Conservation (phyloP, 1,284 basidiomycete species). For the Ganoderma boninense region DNA sequence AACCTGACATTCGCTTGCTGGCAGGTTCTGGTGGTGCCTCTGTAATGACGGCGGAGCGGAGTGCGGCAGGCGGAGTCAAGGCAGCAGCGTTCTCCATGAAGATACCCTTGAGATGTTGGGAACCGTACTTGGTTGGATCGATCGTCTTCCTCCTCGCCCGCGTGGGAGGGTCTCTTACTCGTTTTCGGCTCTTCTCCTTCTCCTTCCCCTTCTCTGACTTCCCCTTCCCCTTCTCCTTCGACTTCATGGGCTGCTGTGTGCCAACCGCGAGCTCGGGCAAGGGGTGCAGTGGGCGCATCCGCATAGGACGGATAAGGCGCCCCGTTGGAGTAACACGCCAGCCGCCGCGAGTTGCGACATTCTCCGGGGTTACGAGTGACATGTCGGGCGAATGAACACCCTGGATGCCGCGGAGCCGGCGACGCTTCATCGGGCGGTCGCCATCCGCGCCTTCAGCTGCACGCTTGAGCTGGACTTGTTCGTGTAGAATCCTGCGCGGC, state of each 20-base stretch:
- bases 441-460: constrained; percentile 32
- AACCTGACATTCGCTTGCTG: constrained; percentile 5
- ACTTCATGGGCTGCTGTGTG: constrained; percentile 25
- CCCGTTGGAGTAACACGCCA: constrained; percentile 76
- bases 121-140: constrained; percentile 74
- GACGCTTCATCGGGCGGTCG: constrained; percentile 45
- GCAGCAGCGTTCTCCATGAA: constrained; percentile 57
- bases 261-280: constrained; percentile 50
- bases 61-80: constrained; percentile 5
- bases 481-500: constrained; percentile 47
- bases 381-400: constrained; percentile 63
- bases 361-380: constrained; percentile 66
- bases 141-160: constrained; percentile 64
- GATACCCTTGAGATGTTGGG: constrained; percentile 68
- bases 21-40: background rate
- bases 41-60: background rate
- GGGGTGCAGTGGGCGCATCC: constrained; percentile 72
- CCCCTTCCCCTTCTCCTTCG: constrained; percentile 28
- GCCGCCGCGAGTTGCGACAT: constrained; percentile 55
- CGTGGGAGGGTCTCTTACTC: constrained; percentile 44
- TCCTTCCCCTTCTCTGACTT: constrained; percentile 26
- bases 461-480: constrained; percentile 39
- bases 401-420: constrained; percentile 46
- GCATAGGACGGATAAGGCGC: constrained; percentile 68
- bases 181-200: constrained; percentile 34